Evolutionary conservation across 768 basidiomycete species (phyloP).

Genomic region (Pleurotus tuber-regium): DNA sequence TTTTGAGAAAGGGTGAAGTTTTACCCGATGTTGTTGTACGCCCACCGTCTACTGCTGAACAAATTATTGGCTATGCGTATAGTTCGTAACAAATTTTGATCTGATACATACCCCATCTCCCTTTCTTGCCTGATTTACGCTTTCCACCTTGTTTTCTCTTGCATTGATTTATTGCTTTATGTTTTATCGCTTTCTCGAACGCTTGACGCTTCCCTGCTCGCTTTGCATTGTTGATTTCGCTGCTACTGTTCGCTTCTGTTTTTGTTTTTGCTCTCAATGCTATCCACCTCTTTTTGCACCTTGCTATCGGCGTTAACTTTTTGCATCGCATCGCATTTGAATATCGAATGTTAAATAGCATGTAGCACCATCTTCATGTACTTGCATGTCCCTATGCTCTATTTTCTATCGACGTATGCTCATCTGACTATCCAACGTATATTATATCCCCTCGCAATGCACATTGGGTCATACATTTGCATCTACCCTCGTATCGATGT

Average conservation of each 20-base stretch:
- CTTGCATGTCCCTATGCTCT: constrained; percentile 18
- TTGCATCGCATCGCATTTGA: background rate
- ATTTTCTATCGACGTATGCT: constrained; percentile 13
- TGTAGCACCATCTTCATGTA: constrained; percentile 11
- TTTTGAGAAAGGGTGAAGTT: constrained; percentile 52
- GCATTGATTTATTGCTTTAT: constrained; percentile 13
- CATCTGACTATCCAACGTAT: constrained; percentile 1
- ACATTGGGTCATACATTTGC: too few relatives aligned
- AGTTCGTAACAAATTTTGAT: constrained; percentile 21
- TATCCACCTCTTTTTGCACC: background rate
- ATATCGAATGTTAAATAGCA: constrained; percentile 4
- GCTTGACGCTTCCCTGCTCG: constrained; percentile 5
- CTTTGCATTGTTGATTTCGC: background rate
- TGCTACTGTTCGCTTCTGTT: constrained; percentile 9
- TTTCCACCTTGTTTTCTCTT: constrained; percentile 13
- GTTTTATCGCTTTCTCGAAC: constrained; percentile 15
- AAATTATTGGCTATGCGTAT: constrained; percentile 37
- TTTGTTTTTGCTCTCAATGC: constrained; percentile 1
- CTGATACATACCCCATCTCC: constrained; percentile 11
- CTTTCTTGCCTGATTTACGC: constrained; percentile 8
- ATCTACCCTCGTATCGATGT: too few relatives aligned
- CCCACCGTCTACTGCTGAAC: constrained; percentile 53
- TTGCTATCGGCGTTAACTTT: constrained; percentile 12
- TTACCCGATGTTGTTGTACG: constrained; percentile 61
- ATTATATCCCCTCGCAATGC: constrained; percentile 11